Conservation (phyloP, 192 early-diverging fungal genomes). For the Neocallimastix lanati region DNA sequence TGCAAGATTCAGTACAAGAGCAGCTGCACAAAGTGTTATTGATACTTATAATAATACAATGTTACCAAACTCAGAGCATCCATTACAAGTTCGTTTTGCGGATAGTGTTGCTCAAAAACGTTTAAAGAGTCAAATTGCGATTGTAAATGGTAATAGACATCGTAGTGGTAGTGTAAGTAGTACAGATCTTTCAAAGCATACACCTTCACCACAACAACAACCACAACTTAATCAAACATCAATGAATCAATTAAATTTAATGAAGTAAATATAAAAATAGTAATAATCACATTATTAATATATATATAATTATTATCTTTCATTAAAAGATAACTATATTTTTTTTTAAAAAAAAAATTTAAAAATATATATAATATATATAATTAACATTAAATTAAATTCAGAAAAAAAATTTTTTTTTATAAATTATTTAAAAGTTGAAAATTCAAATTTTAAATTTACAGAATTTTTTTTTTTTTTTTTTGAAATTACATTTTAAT, state of each 20-base stretch:
- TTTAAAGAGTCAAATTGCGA: slow-evolving; percentile 26
- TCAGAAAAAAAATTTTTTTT: no score
- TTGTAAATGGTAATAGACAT: neutral
- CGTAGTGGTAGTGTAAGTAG: neutral
- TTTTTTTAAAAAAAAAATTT: no score
- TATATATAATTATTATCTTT: no score
- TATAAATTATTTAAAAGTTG: no score
- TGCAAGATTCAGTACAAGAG: slow-evolving; percentile 53
- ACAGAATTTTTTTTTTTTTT: no score
- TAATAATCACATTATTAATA: no score
- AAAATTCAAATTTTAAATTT: no score
- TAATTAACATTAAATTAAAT: no score
- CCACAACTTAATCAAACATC: neutral
- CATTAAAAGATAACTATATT: no score
- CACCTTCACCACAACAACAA: neutral
- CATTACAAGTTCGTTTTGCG: slow-evolving; percentile 59
- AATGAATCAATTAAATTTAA: neutral
- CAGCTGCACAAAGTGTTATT: slow-evolving; percentile 45
- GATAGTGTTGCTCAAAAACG: slow-evolving; percentile 63
- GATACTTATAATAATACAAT: slow-evolving; percentile 39
- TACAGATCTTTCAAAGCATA: neutral
- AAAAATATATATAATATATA: no score
- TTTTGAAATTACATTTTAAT: no score
- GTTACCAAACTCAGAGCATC: slow-evolving; percentile 36
- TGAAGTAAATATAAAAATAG: neutral